phyloP scores from a whole-genome alignment of 495 filamentous ascomycete species.

The Podospora comata region DNA sequence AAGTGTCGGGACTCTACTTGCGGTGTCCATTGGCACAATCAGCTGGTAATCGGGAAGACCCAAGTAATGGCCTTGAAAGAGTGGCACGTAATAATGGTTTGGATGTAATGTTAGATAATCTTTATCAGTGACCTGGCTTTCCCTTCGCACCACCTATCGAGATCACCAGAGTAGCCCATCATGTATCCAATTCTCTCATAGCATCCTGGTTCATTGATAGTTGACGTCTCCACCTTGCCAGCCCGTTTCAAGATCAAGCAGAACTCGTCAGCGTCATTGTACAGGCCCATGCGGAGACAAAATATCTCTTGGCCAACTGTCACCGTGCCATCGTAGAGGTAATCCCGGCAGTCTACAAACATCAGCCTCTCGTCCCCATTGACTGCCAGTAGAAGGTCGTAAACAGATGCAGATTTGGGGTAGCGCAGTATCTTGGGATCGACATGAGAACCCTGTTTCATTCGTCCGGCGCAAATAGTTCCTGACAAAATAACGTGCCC shows the following conservation, averaged over 20 bases:
- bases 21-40: background rate
- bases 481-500: background rate
- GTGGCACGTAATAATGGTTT: background rate
- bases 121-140: background rate
- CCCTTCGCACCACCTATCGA: background rate
- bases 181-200: background rate
- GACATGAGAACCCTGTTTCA: background rate
- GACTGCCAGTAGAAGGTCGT: background rate
- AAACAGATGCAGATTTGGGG: background rate
- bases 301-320: background rate
- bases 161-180: background rate
- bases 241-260: background rate
- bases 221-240: background rate
- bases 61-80: background rate
- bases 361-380: background rate
- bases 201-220: background rate
- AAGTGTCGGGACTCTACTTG: background rate
- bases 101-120: background rate
- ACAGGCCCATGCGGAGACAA: background rate
- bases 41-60: background rate
- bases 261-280: background rate
- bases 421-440: background rate
- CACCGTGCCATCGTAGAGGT: background rate
- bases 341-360: background rate
- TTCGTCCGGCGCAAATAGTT: background rate